These are phyloP conservation scores for Arabis hirsuta DNA, from an alignment of 345 rosid species.

Conservation along the genomic window DNA sequence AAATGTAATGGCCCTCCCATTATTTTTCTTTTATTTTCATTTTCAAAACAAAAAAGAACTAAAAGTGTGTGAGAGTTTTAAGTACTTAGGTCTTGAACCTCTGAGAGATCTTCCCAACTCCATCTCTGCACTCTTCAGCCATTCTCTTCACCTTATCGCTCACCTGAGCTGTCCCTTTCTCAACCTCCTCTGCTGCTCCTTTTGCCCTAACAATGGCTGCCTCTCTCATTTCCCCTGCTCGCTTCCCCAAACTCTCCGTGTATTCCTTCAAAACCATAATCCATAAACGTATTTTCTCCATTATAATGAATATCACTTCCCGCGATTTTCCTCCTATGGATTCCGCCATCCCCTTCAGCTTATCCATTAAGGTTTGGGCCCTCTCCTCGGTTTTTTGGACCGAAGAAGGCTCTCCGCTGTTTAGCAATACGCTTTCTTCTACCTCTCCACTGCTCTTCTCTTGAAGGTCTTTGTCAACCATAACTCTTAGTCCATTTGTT, in stretches of 20 bases:
- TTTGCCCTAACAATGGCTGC: slow-evolving; percentile 34
- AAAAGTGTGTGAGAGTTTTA: background rate
- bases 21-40: slow-evolving; percentile 31
- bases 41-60: background rate
- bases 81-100: slow-evolving; percentile 41
- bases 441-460: slow-evolving; percentile 57
- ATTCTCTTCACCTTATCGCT: slow-evolving; percentile 51
- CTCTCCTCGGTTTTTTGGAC: slow-evolving; percentile 65
- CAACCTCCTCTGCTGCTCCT: slow-evolving; percentile 62
- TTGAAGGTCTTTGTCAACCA: slow-evolving; percentile 77
- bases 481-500: slow-evolving; percentile 79
- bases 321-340: slow-evolving; percentile 58
- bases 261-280: slow-evolving; percentile 56
- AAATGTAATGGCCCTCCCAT: slow-evolving; percentile 37
- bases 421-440: slow-evolving; percentile 51
- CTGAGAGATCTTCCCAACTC: slow-evolving; percentile 46
- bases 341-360: slow-evolving; percentile 64
- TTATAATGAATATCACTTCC: slow-evolving; percentile 55
- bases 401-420: slow-evolving; percentile 54
- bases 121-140: slow-evolving; percentile 48
- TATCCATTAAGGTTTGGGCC: slow-evolving; percentile 60
- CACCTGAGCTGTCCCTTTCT: slow-evolving; percentile 57
- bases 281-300: slow-evolving; percentile 53
- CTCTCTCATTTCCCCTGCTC: slow-evolving; percentile 48
- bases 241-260: slow-evolving; percentile 41